phyloP scores from a whole-genome alignment of 768 basidiomycete genomes.

The Phylloporus scabripes region DNA sequence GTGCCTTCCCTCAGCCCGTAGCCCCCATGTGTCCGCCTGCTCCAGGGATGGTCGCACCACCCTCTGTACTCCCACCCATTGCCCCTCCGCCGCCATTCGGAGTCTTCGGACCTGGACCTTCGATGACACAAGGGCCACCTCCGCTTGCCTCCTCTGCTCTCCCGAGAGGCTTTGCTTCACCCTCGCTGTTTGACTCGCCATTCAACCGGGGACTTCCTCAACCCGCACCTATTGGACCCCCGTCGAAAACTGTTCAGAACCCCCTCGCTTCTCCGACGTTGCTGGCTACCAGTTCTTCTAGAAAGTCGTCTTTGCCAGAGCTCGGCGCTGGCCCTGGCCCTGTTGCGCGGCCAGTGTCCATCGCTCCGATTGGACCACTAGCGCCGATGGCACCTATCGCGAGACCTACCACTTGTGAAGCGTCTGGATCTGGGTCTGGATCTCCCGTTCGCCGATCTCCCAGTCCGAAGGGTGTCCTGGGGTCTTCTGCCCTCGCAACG shows the following conservation, averaged over 20 bases:
- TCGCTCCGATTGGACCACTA: constrained; percentile 33
- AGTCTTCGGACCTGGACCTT: constrained; percentile 40
- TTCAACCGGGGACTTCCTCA: constrained; percentile 40
- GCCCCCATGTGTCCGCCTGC: constrained; percentile 46
- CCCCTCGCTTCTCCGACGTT: constrained; percentile 34
- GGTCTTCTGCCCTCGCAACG: constrained; percentile 71
- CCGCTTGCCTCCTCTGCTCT: constrained; percentile 51
- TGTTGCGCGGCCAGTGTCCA: constrained; percentile 43
- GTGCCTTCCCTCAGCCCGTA: constrained; percentile 41
- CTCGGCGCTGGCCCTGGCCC: constrained; percentile 56
- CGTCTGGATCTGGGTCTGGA: constrained; percentile 51
- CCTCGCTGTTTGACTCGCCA: constrained; percentile 48
- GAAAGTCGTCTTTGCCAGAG: constrained; percentile 41
- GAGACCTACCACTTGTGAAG: constrained; percentile 33
- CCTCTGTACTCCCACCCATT: constrained; percentile 48
- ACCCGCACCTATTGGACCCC: constrained; percentile 53
- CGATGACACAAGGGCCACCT: constrained; percentile 41
- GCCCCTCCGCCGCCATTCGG: constrained; percentile 47
- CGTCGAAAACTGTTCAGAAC: constrained; percentile 35
- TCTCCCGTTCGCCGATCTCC: constrained; percentile 50
- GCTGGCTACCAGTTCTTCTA: constrained; percentile 44
- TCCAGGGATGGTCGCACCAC: constrained; percentile 40
- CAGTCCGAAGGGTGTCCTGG: constrained; percentile 61
- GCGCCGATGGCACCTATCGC: constrained; percentile 72
- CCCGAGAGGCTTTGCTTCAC: constrained; percentile 47